A percentile compares a stretch with the other conserved stretches of the same genome.
Evolutionary conservation across 257 asterid genomes (phyloP).

Genomic region (Leptodermis oblonga): DNA sequence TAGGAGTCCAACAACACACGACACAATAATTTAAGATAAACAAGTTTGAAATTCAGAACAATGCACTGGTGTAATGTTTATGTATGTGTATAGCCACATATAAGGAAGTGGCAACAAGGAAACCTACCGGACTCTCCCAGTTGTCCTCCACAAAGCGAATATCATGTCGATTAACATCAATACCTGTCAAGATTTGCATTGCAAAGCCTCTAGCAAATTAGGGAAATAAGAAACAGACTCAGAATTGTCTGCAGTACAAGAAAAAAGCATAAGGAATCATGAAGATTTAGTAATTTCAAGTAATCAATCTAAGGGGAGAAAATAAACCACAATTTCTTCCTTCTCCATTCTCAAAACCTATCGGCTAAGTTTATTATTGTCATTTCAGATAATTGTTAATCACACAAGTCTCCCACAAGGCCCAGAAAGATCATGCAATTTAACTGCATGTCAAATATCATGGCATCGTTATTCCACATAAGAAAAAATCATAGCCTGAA

Average conservation of each 20-base stretch:
- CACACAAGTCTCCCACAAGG: neutral
- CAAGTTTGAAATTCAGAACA: neutral
- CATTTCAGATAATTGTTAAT: neutral
- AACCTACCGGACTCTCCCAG: conserved; percentile 99
- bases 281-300: neutral
- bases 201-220: conserved; percentile 11
- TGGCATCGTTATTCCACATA: neutral
- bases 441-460: neutral
- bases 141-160: conserved; percentile 99
- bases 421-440: neutral
- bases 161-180: conserved; percentile 88
- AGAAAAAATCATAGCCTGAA: neutral
- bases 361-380: neutral
- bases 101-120: conserved; percentile 16
- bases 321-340: neutral
- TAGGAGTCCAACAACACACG: neutral
- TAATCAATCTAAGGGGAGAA: neutral
- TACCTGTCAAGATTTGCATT: conserved; percentile 46
- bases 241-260: neutral
- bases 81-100: conserved; percentile 4
- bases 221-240: neutral
- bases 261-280: neutral
- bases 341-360: neutral
- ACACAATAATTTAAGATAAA: neutral
- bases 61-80: neutral